Evolutionary conservation across 176 grass and related monocot species (phyloP).

Genomic region (Oryza coarctata): DNA sequence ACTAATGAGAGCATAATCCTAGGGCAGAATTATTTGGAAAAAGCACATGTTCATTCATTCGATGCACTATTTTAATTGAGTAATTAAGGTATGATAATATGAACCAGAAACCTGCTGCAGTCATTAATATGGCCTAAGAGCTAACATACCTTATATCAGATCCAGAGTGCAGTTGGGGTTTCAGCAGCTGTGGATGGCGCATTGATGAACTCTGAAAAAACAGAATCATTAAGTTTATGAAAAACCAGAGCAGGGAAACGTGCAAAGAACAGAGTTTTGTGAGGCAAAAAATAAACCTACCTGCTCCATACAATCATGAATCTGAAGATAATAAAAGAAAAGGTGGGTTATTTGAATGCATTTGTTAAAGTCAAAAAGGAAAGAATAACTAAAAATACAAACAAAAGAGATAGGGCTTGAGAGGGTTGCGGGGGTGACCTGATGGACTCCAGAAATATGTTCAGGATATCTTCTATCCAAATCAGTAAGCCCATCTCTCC

Average conservation of each 20-base stretch:
- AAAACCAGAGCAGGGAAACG: constrained; percentile 20
- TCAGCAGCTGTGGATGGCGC: constrained; percentile 80
- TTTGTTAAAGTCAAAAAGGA: constrained; percentile 8
- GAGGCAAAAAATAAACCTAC: constrained; percentile 15
- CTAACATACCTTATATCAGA: constrained; percentile 79
- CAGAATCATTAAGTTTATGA: constrained; percentile 14
- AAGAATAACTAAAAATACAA: not conserved
- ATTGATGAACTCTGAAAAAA: constrained; percentile 58
- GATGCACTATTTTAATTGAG: constrained; percentile 2
- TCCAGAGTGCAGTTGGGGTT: constrained; percentile 71
- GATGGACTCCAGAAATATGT: constrained; percentile 54
- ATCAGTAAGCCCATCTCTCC: constrained; percentile 74
- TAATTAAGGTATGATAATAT: not conserved
- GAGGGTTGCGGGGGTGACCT: constrained; percentile 19
- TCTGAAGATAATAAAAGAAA: constrained; percentile 36
- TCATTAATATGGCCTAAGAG: constrained; percentile 18
- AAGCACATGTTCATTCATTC: constrained; percentile 26
- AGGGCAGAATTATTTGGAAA: constrained; percentile 23
- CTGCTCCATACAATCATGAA: constrained; percentile 68
- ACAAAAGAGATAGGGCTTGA: not conserved
- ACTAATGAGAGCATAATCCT: constrained; percentile 8
- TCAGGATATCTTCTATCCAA: constrained; percentile 92
- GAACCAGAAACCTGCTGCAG: constrained; percentile 13
- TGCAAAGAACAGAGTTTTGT: not conserved
- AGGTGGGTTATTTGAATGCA: constrained; percentile 6